Base-by-base conservation (phyloP, 331 rosid genomes). In the Quercus lobata region DNA sequence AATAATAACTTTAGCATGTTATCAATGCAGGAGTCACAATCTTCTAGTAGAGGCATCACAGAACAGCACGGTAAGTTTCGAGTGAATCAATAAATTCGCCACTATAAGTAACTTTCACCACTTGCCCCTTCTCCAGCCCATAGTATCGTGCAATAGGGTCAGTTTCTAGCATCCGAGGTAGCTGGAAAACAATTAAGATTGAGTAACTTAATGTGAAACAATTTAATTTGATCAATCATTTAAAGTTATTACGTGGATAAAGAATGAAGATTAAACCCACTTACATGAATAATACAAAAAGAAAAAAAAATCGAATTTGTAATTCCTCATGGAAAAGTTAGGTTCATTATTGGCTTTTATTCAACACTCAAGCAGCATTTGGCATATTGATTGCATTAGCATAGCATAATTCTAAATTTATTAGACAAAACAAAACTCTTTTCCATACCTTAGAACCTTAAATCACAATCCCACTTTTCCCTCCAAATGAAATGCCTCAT, bases 121-220 rank as follows among this genome's bases (percentile, higher is more conserved):
- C 87, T 80, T 87, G 83, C 18, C 93, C 93, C 66, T 76, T 87
- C 82, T 87, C 87, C 86, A 80, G 57, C 8, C 82, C 88, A 57
- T 72, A 80, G 77, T 87, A 80, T 49, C 82, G 80, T 57, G 88
- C 85, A 15, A 80, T 76, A 60, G 83, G 82, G 74, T 87, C 90
- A 46, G 71, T 80, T 76, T 35, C 79, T 66, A 72, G 85, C 87
- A 90, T 84, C 60, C 4, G 19, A 63, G 91, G 91, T 6, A 87
- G 87, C 90, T 87, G 81, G 41, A 37, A 57, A 66, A 22, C 14
- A 5, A 62, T 24, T 32, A 19, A 53, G 75, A 46, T 76, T 57
- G 37, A 32, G 37, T 49, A 72, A 57, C 65, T 5, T 76, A 71
- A 63, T 62, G 75, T 32, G 54, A 27, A 27, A 72, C 46, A 55